A percentile compares a stretch with the other conserved stretches of the same genome.
These are phyloP conservation scores for Thymus quinquecostatus DNA, from an alignment of 257 asterid species.

Conservation along the genomic window DNA sequence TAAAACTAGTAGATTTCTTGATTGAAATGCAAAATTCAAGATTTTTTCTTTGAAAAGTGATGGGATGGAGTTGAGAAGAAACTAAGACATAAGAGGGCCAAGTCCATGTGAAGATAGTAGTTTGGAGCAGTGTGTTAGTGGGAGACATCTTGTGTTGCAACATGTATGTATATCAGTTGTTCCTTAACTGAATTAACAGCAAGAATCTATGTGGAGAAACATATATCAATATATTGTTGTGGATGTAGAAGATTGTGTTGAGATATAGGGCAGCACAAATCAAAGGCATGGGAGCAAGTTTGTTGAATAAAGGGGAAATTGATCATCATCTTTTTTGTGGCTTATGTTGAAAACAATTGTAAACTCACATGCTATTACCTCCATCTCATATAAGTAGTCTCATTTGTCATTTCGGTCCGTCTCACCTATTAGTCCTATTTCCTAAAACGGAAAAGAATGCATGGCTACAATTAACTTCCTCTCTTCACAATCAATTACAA, in stretches of 20 bases:
- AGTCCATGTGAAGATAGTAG: constrained; percentile 27
- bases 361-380: background rate
- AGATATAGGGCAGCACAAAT: background rate
- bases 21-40: background rate
- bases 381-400: too few species aligned
- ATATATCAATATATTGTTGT: background rate
- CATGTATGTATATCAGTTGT: constrained; percentile 15
- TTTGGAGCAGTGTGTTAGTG: constrained; percentile 30
- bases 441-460: too few species aligned
- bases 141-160: constrained; percentile 45
- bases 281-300: constrained; percentile 19
- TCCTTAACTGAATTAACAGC: constrained; percentile 30
- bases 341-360: constrained; percentile 1
- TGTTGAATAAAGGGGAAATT: constrained; percentile 19
- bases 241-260: background rate
- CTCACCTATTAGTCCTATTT: too few species aligned
- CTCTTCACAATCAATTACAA: too few species aligned
- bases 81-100: constrained; percentile 22
- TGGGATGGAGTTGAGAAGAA: background rate
- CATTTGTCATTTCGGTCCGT: too few species aligned
- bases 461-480: too few species aligned
- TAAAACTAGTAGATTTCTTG: background rate
- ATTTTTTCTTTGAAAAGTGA: too few species aligned
- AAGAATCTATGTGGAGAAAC: background rate
- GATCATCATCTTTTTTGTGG: background rate